Base-by-base conservation (phyloP, 2,329 filamentous ascomycete genomes). In the Alternaria rosae region DNA sequence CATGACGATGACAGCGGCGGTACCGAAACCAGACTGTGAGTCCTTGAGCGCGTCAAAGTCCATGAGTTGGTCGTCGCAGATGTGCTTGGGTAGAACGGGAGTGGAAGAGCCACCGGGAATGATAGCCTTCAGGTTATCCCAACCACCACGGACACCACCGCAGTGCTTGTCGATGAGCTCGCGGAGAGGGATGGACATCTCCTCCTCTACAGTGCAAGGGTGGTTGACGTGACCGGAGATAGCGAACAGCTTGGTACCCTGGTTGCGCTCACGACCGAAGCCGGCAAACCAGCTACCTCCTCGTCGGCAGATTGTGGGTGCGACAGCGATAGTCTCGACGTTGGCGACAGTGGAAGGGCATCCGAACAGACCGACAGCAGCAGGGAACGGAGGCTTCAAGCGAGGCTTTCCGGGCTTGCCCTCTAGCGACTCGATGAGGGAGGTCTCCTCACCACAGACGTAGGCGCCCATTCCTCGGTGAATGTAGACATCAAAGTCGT, bases 221-320 rank as follows among this genome's bases (percentile, higher is more conserved):
- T 98, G 96, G 87, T 99, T 99, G 84, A 99, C 95, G 81, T 98
- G 93, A 26, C 95, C 95, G 57, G 94, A 98, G 79, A 99, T 98
- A 82, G 94, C 97, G 86, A 91, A 99, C 43, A 99, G 91, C 86
- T 99, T 99, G 68, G 95, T 99, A 75, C 95, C 95, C 74, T 93
- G 88, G 84, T 99, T 99, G 70, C 95, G 91, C 85, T 98, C 94
- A 72, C 95, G 93, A 55, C 95, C 95, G 78, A 99, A 98, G 54
- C 88, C 84, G 68, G 92, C 92, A 79, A 99, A 99, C 95, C 95
- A 99, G 82, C 80, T 90, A 67, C 89, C 92, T 75, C 95, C 95
- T 79, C 95, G 91, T 74, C 95, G 91, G 84, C 92, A 93, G 74
- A 99, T 99, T 47, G 95, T 98, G 28, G 95, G 95, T 57, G 93